phyloP scores from a whole-genome alignment of 2,329 filamentous ascomycete genomes.

The Calcarisporium arbuscula region DNA sequence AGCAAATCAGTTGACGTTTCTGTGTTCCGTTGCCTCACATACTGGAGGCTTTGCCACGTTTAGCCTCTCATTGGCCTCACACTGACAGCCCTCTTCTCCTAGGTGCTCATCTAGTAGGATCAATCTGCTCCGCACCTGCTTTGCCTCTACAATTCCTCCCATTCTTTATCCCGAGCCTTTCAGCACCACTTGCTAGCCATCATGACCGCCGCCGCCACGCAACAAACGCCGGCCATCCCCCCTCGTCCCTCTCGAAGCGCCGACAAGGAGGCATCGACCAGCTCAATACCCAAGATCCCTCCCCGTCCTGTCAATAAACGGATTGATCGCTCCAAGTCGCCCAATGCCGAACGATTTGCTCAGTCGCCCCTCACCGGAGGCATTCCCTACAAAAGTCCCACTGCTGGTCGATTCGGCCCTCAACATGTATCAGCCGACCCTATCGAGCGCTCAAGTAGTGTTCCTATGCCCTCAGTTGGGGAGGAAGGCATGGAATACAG shows the following conservation, averaged over 20 bases:
- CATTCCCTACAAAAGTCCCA: constrained; percentile 43
- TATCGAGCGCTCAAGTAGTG: constrained; percentile 63
- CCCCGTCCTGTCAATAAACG: constrained; percentile 69
- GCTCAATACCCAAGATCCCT: constrained; percentile 61
- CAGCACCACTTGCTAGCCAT: too few species aligned
- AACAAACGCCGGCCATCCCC: constrained; percentile 46
- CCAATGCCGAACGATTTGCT: constrained; percentile 70
- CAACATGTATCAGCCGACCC: constrained; percentile 34
- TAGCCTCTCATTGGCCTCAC: too few species aligned
- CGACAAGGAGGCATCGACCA: constrained; percentile 34
- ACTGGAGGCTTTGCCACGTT: too few species aligned
- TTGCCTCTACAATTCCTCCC: too few species aligned
- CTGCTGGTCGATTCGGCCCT: constrained; percentile 26
- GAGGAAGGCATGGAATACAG: constrained; percentile 89
- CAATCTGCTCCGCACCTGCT: too few species aligned
- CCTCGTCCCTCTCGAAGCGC: constrained; percentile 48
- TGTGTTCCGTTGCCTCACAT: too few species aligned
- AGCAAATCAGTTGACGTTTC: too few species aligned
- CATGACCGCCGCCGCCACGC: constrained; percentile 47
- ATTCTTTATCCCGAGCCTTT: background rate
- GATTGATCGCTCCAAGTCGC: constrained; percentile 69
- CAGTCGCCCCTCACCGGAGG: constrained; percentile 79
- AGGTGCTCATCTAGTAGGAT: too few species aligned
- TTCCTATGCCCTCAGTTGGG: constrained; percentile 76
- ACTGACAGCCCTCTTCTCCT: too few species aligned